Base-by-base conservation (phyloP, 2,329 filamentous ascomycete genomes). In the Cryphonectria carpinicola region DNA sequence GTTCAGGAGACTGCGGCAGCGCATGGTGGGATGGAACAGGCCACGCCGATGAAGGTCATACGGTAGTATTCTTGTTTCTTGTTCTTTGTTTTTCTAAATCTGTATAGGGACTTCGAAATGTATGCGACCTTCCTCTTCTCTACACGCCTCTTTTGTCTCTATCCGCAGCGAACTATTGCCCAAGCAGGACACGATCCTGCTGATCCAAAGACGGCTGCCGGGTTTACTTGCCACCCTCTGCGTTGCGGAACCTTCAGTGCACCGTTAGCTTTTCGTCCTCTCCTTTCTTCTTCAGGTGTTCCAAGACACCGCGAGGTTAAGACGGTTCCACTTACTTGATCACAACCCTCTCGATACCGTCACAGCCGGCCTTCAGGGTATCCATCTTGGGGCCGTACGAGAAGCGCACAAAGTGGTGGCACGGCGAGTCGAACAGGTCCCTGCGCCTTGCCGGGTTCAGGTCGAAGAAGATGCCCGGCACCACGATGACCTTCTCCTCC, bases 391-490 rank as follows among this genome's bases (percentile, higher is more conserved):
- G 94, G 0, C 94, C 94, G 78, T 96, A 97, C 69, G 91, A 94
- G 76, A 97, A 87, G 67, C 94, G 88, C 39, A 97, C 92, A 79
- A 95, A 97, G 82, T 96, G 92, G 82, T 98, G 95, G 82, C 95
- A 98, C 71, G 95, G 95, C 75, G 90, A 93, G 82, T 98, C 95
- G 75, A 98, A 98, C 75, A 98, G 82, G 81, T 98, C 95, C 79
- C 95, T 88, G 74, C 95, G 88, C 80, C 94, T 92, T 49, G 92
- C 92, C 4, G 95, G 95, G 84, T 98, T 98, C 74, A 98, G 83
- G 78, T 98, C 95, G 80, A 98, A 98, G 87, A 98, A 98, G 81
- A 98, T 98, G 72, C 95, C 95, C 0, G 95, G 95, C 5, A 98
- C 95, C 25, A 98, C 94, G 78, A 98, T 98, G 75, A 97, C 93